These are phyloP conservation scores for Arthrobotrys megalospora DNA, from an alignment of 2,329 filamentous ascomycete genomes.

Conservation along the genomic window DNA sequence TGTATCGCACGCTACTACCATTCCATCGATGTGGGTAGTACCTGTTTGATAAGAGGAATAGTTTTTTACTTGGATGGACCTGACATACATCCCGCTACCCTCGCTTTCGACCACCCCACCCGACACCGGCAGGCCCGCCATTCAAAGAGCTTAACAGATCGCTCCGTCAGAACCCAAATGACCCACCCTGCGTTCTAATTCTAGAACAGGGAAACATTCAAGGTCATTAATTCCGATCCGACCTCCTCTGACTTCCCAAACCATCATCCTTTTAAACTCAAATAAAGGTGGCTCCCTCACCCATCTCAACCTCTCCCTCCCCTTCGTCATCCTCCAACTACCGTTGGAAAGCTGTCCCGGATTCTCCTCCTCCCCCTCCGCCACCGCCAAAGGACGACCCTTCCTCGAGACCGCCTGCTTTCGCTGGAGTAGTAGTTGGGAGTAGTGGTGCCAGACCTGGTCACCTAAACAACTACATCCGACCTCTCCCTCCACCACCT, in stretches of 20 bases:
- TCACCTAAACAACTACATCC: conserved; percentile 36
- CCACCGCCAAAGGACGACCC: conserved; percentile 58
- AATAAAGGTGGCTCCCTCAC: conserved; percentile 61
- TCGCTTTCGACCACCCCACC: conserved; percentile 52
- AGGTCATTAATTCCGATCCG: conserved; percentile 29
- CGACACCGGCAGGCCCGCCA: conserved; percentile 35
- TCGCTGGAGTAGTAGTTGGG: conserved; percentile 37
- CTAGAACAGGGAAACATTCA: conserved; percentile 14
- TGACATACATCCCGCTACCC: conserved; percentile 16
- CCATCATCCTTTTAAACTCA: conserved; percentile 22
- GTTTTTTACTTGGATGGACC: conserved; percentile 31
- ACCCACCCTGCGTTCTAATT: conserved; percentile 41
- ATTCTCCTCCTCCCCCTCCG: conserved; percentile 57
- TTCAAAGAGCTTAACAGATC: conserved; percentile 3
- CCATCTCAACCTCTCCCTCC: conserved; percentile 58
- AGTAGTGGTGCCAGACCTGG: conserved; percentile 40
- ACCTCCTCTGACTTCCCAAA: conserved; percentile 28
- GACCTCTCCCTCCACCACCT: conserved; percentile 56
- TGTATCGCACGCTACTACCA: neutral
- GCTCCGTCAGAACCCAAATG: conserved; percentile 37
- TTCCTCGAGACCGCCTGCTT: conserved; percentile 25
- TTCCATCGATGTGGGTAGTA: conserved; percentile 2
- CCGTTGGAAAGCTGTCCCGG: conserved; percentile 60
- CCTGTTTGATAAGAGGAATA: conserved; percentile 12
- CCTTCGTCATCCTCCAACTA: conserved; percentile 56